Percentiles rank a stretch among this genome's conserved stretches.
Conservation (phyloP, 768 basidiomycete species). For the Zangia roseola region DNA sequence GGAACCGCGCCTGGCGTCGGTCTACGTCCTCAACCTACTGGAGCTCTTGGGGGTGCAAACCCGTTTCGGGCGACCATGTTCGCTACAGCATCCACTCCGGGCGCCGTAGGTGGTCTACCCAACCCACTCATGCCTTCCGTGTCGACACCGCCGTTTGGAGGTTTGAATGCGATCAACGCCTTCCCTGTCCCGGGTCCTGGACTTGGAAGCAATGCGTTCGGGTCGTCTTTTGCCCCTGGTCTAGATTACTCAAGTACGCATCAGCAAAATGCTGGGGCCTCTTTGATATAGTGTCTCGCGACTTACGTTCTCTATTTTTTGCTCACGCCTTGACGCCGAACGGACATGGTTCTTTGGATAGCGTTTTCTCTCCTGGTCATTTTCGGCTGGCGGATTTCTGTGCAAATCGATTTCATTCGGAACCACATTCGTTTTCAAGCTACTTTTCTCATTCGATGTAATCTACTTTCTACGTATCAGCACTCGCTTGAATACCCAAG, state of each 20-base stretch:
- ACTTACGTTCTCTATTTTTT: background rate
- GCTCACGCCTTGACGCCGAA: background rate
- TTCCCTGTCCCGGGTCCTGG: slow-evolving; percentile 11
- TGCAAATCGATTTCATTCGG: slow-evolving; percentile 4
- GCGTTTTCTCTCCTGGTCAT: background rate
- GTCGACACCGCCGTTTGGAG: slow-evolving; percentile 27
- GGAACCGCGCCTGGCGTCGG: slow-evolving; percentile 40
- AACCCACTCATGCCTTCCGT: slow-evolving; percentile 20
- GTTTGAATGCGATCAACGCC: slow-evolving; percentile 9
- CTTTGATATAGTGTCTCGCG: slow-evolving; percentile 44
- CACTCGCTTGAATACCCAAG: slow-evolving; percentile 18
- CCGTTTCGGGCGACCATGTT: slow-evolving; percentile 70
- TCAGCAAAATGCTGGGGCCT: slow-evolving; percentile 45
- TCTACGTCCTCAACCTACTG: slow-evolving; percentile 63
- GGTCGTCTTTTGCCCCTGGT: slow-evolving; percentile 19
- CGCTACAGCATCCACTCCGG: slow-evolving; percentile 29
- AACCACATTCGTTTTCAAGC: slow-evolving; percentile 4
- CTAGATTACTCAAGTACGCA: slow-evolving; percentile 26
- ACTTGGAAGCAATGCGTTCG: slow-evolving; percentile 23
- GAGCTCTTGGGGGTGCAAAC: slow-evolving; percentile 48
- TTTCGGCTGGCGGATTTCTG: slow-evolving; percentile 11
- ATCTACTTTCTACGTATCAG: slow-evolving; percentile 16
- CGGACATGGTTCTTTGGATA: slow-evolving; percentile 3
- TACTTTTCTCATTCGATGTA: slow-evolving; percentile 13
- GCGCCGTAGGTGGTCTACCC: background rate